These are phyloP conservation scores for Monilinia laxa DNA, from an alignment of 2,329 filamentous ascomycete species.

Conservation along the genomic window DNA sequence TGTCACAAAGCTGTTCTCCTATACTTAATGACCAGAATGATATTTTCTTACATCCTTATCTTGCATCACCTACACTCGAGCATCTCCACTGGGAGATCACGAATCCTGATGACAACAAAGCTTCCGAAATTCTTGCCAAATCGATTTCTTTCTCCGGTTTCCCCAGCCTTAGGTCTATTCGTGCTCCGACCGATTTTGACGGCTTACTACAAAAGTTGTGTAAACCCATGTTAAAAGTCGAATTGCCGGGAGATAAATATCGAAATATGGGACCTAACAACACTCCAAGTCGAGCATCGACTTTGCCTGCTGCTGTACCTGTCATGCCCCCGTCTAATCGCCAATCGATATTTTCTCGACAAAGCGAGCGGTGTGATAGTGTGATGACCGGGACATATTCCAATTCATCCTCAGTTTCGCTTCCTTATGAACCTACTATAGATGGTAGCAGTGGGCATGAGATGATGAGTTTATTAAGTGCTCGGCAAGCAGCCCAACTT, in stretches of 20 bases:
- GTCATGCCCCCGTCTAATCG: conserved; percentile 27
- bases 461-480: conserved; percentile 41
- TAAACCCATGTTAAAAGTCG: conserved; percentile 42
- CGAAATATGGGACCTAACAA: conserved; percentile 34
- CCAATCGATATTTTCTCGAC: conserved; percentile 20
- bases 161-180: conserved; percentile 58
- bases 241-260: conserved; percentile 36
- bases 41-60: conserved; percentile 64
- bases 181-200: conserved; percentile 67
- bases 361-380: conserved; percentile 9
- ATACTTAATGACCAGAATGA: conserved; percentile 55
- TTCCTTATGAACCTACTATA: conserved; percentile 14
- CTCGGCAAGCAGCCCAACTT: conserved; percentile 64
- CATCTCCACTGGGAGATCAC: conserved; percentile 64
- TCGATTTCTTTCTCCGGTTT: conserved; percentile 63
- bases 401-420: conserved; percentile 11
- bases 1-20: conserved; percentile 57
- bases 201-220: conserved; percentile 70
- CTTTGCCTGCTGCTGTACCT: conserved; percentile 22
- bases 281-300: conserved; percentile 28
- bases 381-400: conserved; percentile 13
- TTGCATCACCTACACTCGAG: conserved; percentile 54
- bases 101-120: conserved; percentile 43
- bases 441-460: conserved; percentile 21
- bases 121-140: conserved; percentile 62